A percentile compares a stretch with the other conserved stretches of the same genome.
These are phyloP conservation scores for Cytospora chrysosperma DNA, from an alignment of 2,329 filamentous ascomycete genomes.

Conservation along the genomic window DNA sequence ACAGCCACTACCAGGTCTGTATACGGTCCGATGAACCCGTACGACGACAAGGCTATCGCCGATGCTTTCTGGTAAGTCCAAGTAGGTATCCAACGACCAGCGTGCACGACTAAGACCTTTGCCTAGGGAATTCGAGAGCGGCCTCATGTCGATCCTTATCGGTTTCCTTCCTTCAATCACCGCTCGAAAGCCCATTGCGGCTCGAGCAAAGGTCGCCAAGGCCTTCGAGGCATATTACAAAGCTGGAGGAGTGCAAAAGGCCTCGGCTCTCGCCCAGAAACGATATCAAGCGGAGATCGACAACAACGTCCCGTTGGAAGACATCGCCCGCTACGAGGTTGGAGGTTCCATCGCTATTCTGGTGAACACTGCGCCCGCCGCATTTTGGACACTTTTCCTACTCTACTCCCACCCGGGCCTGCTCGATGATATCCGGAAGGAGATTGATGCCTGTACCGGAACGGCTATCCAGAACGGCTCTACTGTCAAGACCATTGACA, in stretches of 20 bases:
- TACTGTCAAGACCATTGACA: slow-evolving; percentile 26
- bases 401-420: slow-evolving; percentile 28
- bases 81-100: background rate
- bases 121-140: slow-evolving; percentile 26
- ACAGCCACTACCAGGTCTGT: slow-evolving; percentile 39
- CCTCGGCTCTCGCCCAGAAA: slow-evolving; percentile 37
- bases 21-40: slow-evolving; percentile 44
- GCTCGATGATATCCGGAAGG: background rate
- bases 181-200: slow-evolving; percentile 34
- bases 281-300: slow-evolving; percentile 36
- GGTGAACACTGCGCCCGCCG: slow-evolving; percentile 39
- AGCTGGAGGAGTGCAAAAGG: slow-evolving; percentile 37
- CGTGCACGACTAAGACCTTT: too few relatives aligned
- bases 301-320: slow-evolving; percentile 33
- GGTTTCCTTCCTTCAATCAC: slow-evolving; percentile 33
- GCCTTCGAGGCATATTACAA: slow-evolving; percentile 42
- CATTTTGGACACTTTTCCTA: slow-evolving; percentile 42
- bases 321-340: slow-evolving; percentile 43
- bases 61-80: slow-evolving; percentile 37
- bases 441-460: slow-evolving; percentile 10
- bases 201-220: slow-evolving; percentile 35
- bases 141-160: slow-evolving; percentile 28
- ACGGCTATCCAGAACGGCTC: slow-evolving; percentile 14
- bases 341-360: slow-evolving; percentile 41
- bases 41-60: slow-evolving; percentile 35